Evolutionary conservation across 805 yeast genomes (phyloP).

Genomic region (Pichia phayaonensis): DNA sequence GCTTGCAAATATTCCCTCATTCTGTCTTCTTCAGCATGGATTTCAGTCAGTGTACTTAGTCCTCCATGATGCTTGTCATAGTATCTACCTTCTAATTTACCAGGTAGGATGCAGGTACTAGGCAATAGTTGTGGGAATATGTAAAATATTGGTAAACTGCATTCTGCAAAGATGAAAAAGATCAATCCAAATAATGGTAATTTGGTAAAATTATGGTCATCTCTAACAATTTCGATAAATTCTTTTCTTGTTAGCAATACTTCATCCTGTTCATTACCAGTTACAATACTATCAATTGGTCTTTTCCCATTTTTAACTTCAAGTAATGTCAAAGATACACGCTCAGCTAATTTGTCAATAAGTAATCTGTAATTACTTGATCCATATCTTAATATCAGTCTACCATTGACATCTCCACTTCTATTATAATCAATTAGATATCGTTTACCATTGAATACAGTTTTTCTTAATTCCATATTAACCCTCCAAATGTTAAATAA

Average conservation of each 20-base stretch:
- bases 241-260: slow-evolving; percentile 32
- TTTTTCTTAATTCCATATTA: slow-evolving; percentile 21
- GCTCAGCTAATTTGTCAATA: slow-evolving; percentile 22
- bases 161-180: slow-evolving; percentile 48
- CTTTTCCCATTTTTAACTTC: slow-evolving; percentile 12
- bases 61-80: background rate
- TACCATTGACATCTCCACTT: background rate
- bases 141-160: slow-evolving; percentile 45
- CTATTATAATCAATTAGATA: slow-evolving; percentile 22
- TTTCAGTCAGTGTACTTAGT: background rate
- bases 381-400: background rate
- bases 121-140: slow-evolving; percentile 53
- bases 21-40: background rate
- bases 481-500: slow-evolving; percentile 48
- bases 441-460: slow-evolving; percentile 22
- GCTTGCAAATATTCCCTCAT: background rate
- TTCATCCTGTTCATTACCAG: background rate
- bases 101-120: slow-evolving; percentile 51
- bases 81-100: slow-evolving; percentile 7
- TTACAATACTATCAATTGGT: background rate
- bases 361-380: background rate
- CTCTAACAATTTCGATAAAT: slow-evolving; percentile 43
- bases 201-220: slow-evolving; percentile 41
- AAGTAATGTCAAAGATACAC: slow-evolving; percentile 18
- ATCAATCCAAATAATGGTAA: slow-evolving; percentile 53